Evolutionary conservation across 192 early-diverging fungal genomes (phyloP).

Genomic region (Coemansia sp.): DNA sequence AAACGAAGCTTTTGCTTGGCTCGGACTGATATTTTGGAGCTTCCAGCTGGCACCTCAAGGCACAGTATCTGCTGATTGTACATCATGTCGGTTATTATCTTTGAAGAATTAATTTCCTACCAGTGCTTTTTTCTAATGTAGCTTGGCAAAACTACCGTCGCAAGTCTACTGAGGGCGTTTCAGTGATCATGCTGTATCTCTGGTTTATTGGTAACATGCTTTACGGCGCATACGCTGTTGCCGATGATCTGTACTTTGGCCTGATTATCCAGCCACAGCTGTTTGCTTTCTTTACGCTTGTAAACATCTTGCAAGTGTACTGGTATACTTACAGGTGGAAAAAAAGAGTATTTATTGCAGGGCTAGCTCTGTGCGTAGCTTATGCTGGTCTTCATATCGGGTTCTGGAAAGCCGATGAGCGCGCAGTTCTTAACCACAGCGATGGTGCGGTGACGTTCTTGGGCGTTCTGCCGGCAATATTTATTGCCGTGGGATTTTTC

Average conservation of each 20-base stretch:
- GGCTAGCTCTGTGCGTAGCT: constrained; percentile 14
- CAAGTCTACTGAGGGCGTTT: constrained; percentile 50
- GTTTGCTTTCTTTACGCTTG: constrained; percentile 43
- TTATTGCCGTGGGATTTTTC: constrained; percentile 49
- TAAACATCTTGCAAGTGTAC: constrained; percentile 47
- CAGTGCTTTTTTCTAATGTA: constrained; percentile 14
- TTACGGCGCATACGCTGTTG: constrained; percentile 44
- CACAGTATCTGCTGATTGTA: constrained; percentile 36
- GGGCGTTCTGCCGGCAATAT: constrained; percentile 44
- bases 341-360: background rate
- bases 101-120: constrained; percentile 18
- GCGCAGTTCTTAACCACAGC: constrained; percentile 20
- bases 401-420: constrained; percentile 40
- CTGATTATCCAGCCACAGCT: constrained; percentile 51
- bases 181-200: constrained; percentile 44
- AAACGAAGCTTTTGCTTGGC: constrained; percentile 43
- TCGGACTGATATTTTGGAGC: constrained; percentile 51
- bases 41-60: constrained; percentile 55
- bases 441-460: constrained; percentile 28
- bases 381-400: constrained; percentile 45
- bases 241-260: constrained; percentile 35
- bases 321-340: constrained; percentile 43
- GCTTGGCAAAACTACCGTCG: constrained; percentile 53
- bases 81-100: background rate
- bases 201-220: constrained; percentile 48